Percentiles rank a stretch among this genome's conserved stretches.
phyloP scores from a whole-genome alignment of 257 asterid genomes.

The Solanum appendiculatum region DNA sequence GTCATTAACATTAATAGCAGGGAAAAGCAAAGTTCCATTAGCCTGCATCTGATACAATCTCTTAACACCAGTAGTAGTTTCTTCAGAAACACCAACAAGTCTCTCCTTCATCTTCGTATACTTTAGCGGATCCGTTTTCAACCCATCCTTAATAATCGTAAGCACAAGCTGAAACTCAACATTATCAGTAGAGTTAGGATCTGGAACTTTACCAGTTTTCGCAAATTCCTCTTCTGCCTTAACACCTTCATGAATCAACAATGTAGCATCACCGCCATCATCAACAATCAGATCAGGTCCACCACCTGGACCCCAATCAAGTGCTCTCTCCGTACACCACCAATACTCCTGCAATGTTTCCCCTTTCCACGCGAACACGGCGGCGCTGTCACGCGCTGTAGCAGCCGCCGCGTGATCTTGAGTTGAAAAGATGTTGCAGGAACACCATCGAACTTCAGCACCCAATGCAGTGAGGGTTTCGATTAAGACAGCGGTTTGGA shows the following conservation, averaged over 20 bases:
- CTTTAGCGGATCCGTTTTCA: conserved; percentile 56
- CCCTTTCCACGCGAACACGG: conserved; percentile 90
- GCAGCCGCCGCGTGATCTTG: conserved; percentile 91
- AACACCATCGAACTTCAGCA: conserved; percentile 86
- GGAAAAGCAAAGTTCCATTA: conserved; percentile 64
- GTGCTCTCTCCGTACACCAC: conserved; percentile 93
- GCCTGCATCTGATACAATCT: conserved; percentile 89
- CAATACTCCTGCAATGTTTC: conserved; percentile 65
- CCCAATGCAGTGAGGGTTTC: conserved; percentile 75
- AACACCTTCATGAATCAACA: conserved; percentile 82
- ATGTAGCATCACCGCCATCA: conserved; percentile 81
- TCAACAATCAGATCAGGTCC: conserved; percentile 83
- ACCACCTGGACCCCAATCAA: conserved; percentile 85
- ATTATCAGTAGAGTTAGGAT: conserved; percentile 63
- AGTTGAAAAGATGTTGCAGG: conserved; percentile 83
- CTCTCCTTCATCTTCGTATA: conserved; percentile 74
- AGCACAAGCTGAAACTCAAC: conserved; percentile 75
- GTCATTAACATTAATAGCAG: conserved; percentile 78
- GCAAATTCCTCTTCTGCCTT: conserved; percentile 75
- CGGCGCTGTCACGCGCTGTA: conserved; percentile 78
- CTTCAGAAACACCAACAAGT: conserved; percentile 84
- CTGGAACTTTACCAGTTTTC: conserved; percentile 50
- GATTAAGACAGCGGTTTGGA: conserved; percentile 73
- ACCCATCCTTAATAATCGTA: conserved; percentile 55
- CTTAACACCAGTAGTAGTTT: conserved; percentile 90